phyloP scores from a whole-genome alignment of 2,329 filamentous ascomycete genomes.

The Pezizomycotina sp. region DNA sequence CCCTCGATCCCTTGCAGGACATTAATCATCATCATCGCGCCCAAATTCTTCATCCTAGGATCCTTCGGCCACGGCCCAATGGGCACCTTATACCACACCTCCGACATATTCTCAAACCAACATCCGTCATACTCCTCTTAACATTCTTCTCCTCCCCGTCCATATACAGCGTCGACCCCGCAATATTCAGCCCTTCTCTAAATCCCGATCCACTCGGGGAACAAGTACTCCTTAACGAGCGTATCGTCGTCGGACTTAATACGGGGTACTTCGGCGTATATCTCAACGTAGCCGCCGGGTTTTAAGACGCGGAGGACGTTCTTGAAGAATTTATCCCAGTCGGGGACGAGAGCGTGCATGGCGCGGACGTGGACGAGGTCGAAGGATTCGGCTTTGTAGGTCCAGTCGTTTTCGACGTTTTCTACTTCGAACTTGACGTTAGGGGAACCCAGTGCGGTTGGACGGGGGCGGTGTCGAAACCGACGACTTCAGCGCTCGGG shows the following conservation, averaged over 20 bases:
- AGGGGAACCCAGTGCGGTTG: no score
- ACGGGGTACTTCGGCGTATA: no score
- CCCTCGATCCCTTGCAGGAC: conserved; percentile 23
- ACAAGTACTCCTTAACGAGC: not conserved
- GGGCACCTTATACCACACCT: conserved; percentile 37
- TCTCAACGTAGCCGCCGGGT: conserved; percentile 36
- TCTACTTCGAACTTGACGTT: conserved; percentile 21
- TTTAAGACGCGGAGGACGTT: no score
- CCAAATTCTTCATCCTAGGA: conserved; percentile 22
- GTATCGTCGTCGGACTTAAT: no score
- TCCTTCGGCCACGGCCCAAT: conserved; percentile 40
- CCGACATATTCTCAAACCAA: conserved; percentile 38
- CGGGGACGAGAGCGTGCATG: conserved; percentile 41
- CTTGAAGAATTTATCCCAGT: conserved; percentile 40
- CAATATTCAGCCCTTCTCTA: conserved; percentile 6
- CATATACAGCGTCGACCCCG: conserved; percentile 12
- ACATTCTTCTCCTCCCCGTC: conserved; percentile 7
- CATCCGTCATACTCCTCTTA: conserved; percentile 26
- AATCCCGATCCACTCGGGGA: conserved; percentile 12
- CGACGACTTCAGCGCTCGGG: conserved; percentile 19
- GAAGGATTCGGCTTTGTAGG: conserved; percentile 24
- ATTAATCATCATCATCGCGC: conserved; percentile 23
- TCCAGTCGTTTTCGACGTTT: conserved; percentile 21
- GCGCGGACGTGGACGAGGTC: conserved; percentile 28
- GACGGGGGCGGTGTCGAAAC: no score